Percentiles rank a stretch among this genome's conserved stretches.
These are phyloP conservation scores for Ascodesmis nigricans DNA, from an alignment of 495 filamentous ascomycete species.

Conservation along the genomic window DNA sequence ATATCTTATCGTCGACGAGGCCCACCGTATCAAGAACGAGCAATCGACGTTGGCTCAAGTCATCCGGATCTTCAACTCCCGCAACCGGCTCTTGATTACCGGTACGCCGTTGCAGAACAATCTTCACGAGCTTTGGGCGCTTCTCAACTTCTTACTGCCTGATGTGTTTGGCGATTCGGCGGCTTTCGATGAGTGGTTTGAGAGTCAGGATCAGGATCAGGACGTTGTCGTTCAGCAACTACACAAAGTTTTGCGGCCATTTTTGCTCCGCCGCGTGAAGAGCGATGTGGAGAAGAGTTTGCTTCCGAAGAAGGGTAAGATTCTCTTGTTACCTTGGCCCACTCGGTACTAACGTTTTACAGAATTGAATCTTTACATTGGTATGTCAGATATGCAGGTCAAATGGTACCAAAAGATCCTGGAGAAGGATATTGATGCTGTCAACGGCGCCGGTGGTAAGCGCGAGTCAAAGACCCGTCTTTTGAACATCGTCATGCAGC, in stretches of 20 bases:
- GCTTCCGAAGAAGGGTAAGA: conserved; percentile 58
- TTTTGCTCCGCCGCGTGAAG: conserved; percentile 90
- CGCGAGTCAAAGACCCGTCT: conserved; percentile 95
- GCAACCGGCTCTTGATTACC: conserved; percentile 87
- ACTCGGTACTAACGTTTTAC: conserved; percentile 4
- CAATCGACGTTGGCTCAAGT: conserved; percentile 93
- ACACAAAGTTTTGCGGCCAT: conserved; percentile 79
- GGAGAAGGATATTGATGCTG: conserved; percentile 97
- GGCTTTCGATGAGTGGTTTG: conserved; percentile 98
- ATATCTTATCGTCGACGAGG: conserved; percentile 98
- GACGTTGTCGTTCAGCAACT: conserved; percentile 95
- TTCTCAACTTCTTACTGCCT: conserved; percentile 88
- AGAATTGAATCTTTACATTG: conserved; percentile 88
- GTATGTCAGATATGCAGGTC: conserved; percentile 98
- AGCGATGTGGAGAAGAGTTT: conserved; percentile 97
- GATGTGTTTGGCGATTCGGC: conserved; percentile 95
- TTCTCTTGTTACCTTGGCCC: background rate
- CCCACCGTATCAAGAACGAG: conserved; percentile 98
- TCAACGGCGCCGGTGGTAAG: conserved; percentile 91
- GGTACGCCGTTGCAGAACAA: conserved; percentile 98
- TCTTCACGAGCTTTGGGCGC: conserved; percentile 94
- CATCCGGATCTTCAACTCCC: conserved; percentile 87
- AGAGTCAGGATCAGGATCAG: conserved; percentile 64
- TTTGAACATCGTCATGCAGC: conserved; percentile 99
- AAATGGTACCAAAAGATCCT: conserved; percentile 99